Percentiles rank a stretch among this genome's conserved stretches.
Evolutionary conservation across 2,329 filamentous ascomycete genomes (phyloP).

Genomic region (Aspergillus tamarii): DNA sequence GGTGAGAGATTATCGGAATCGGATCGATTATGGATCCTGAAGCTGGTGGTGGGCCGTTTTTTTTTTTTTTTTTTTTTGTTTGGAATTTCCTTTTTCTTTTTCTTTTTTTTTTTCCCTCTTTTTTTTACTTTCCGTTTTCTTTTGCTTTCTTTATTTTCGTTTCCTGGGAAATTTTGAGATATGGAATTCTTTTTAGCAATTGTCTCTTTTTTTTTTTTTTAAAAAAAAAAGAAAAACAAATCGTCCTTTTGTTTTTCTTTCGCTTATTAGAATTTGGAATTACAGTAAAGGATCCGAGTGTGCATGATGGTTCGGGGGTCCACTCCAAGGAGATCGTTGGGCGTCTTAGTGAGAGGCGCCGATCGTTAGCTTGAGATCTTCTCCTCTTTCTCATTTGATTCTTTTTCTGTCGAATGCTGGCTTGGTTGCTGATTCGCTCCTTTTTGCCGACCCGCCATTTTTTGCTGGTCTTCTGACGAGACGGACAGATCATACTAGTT

Average conservation of each 20-base stretch:
- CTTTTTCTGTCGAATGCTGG: background rate
- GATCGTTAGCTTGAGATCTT: background rate
- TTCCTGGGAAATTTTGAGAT: background rate
- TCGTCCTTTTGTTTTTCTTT: background rate
- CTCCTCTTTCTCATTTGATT: background rate
- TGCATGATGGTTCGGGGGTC: background rate
- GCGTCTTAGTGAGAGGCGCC: background rate
- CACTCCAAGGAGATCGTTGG: background rate
- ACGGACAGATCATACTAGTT: background rate
- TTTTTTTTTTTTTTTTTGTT: no score
- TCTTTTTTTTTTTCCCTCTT: background rate
- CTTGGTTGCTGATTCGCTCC: background rate
- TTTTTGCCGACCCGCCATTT: background rate
- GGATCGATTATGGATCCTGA: constrained; percentile 1
- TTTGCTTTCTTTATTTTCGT: background rate
- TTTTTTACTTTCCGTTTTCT: background rate
- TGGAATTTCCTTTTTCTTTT: background rate
- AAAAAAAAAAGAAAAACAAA: no score
- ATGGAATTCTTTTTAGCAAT: background rate
- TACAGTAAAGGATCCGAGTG: background rate
- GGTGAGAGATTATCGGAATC: constrained; percentile 13
- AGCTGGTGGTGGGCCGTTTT: background rate
- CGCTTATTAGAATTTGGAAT: background rate
- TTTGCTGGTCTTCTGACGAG: background rate
- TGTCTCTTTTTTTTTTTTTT: no score